A percentile compares a stretch with the other conserved stretches of the same genome.
Conservation (phyloP, 106 monocot species). For the Dendrobium chrysotoxum region DNA sequence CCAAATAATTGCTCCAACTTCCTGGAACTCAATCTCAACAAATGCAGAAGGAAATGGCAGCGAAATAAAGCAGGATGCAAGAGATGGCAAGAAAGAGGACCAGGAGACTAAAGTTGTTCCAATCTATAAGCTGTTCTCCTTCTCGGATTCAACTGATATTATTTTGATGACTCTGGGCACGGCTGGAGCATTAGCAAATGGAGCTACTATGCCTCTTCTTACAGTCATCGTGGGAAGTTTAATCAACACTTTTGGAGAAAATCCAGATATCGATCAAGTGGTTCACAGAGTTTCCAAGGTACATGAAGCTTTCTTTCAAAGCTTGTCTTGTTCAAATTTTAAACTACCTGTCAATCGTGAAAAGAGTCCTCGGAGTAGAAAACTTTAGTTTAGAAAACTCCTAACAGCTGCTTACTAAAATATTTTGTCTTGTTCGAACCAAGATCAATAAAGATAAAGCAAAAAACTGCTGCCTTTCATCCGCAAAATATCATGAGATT, state of each 20-base stretch:
- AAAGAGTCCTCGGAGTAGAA: no score
- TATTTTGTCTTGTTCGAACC: no score
- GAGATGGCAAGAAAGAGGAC: background rate
- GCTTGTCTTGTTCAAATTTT: background rate
- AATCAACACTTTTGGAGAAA: background rate
- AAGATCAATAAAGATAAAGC: no score
- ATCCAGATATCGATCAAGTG: background rate
- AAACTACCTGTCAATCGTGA: no score
- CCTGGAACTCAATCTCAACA: no score
- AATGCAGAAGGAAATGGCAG: no score
- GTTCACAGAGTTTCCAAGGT: slow-evolving; percentile 38
- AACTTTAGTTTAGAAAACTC: no score
- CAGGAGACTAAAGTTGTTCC: slow-evolving; percentile 13
- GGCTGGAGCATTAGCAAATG: slow-evolving; percentile 29
- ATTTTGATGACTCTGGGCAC: slow-evolving; percentile 38
- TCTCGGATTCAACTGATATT: slow-evolving; percentile 38
- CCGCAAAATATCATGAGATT: no score
- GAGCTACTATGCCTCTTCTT: slow-evolving; percentile 30
- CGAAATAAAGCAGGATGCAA: no score
- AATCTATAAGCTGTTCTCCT: slow-evolving; percentile 39
- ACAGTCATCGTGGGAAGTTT: slow-evolving; percentile 20
- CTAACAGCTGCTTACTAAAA: no score
- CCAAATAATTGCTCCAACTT: no score
- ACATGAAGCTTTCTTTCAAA: background rate
- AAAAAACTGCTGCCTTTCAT: no score